Conservation (phyloP, 352 stramenopile species). For the Phytophthora sp. region DNA sequence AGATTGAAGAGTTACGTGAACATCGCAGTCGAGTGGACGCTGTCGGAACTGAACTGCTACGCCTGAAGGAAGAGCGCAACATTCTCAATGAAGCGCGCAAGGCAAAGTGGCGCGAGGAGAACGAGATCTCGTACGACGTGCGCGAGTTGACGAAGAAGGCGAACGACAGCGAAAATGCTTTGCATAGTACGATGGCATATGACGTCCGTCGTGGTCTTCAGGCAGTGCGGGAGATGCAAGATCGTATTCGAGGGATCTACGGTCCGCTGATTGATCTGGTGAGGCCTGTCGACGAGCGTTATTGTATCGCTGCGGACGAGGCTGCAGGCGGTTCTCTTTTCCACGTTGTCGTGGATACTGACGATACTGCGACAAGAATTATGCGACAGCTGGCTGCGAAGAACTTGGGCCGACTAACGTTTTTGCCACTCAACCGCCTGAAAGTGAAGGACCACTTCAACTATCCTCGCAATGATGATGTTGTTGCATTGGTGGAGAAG, state of each 20-base stretch:
- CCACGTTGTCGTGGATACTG: conserved; percentile 98
- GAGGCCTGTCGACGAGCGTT: conserved; percentile 84
- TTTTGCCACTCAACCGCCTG: conserved; percentile 95
- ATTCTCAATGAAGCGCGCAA: conserved; percentile 80
- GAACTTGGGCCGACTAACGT: conserved; percentile 96
- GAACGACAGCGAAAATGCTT: conserved; percentile 69
- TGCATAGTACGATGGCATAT: conserved; percentile 88
- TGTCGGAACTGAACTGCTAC: conserved; percentile 56
- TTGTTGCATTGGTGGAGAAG: conserved; percentile 86
- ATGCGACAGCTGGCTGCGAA: conserved; percentile 95
- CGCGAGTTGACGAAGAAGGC: conserved; percentile 77
- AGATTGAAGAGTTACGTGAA: conserved; percentile 57
- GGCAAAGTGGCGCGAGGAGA: conserved; percentile 82
- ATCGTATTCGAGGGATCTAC: conserved; percentile 85
- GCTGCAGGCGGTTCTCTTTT: conserved; percentile 96
- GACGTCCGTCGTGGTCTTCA: conserved; percentile 86
- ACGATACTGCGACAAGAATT: conserved; percentile 94
- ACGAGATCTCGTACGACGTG: conserved; percentile 77
- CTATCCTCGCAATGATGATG: conserved; percentile 82
- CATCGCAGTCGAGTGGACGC: conserved; percentile 61
- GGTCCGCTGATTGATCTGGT: conserved; percentile 98
- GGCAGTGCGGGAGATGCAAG: conserved; percentile 89
- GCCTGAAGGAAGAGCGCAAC: conserved; percentile 86
- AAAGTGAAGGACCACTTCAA: conserved; percentile 84
- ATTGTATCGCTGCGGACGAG: conserved; percentile 96